Percentiles rank a stretch among this genome's conserved stretches.
Conservation (phyloP, 2,329 filamentous ascomycete genomes). For the Talaromyces sp. region DNA sequence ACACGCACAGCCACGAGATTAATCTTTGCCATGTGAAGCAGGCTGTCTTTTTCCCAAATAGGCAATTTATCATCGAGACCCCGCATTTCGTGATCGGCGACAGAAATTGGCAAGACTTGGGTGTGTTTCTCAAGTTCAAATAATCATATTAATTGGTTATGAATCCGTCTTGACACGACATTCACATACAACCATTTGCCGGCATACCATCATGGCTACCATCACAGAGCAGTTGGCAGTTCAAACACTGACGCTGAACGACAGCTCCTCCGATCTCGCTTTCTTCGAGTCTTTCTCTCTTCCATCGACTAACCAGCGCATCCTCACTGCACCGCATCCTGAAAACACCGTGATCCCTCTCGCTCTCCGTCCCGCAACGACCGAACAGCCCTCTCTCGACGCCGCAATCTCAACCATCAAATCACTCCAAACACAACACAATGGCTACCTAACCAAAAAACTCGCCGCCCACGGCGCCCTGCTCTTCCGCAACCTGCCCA, state of each 20-base stretch:
- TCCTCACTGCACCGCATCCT: conserved; percentile 37
- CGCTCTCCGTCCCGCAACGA: conserved; percentile 28
- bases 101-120: neutral
- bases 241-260: neutral
- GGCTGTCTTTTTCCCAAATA: neutral
- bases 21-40: neutral
- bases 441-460: conserved; percentile 34
- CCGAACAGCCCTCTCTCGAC: conserved; percentile 22
- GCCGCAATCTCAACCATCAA: conserved; percentile 33
- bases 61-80: neutral
- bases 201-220: neutral
- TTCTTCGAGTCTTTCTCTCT: conserved; percentile 37
- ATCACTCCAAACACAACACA: conserved; percentile 2
- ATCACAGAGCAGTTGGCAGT: neutral
- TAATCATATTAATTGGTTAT: neutral
- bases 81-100: neutral
- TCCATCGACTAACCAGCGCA: conserved; percentile 37
- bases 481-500: conserved; percentile 44
- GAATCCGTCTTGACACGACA: no score
- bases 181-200: no score
- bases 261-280: conserved; percentile 8
- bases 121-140: neutral
- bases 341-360: conserved; percentile 35
- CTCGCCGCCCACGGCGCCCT: conserved; percentile 44
- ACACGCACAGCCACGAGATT: neutral